A percentile compares a stretch with the other conserved stretches of the same genome.
Conservation (phyloP, 495 filamentous ascomycete species). For the Penicillium argentinense region DNA sequence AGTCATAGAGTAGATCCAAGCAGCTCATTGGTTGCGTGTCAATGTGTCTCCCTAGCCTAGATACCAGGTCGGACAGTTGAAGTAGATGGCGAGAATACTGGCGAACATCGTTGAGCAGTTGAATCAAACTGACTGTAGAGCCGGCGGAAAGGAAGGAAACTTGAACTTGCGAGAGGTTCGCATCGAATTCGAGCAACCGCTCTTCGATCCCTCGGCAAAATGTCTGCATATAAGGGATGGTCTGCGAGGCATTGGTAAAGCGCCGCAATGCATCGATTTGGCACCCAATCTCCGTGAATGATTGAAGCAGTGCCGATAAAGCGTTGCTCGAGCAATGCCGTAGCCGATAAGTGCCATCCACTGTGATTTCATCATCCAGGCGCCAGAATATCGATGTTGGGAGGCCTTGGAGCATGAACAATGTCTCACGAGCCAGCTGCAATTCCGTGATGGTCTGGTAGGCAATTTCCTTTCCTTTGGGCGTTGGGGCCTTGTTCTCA, state of each 20-base stretch:
- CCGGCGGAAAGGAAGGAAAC: slow-evolving; percentile 39
- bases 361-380: slow-evolving; percentile 37
- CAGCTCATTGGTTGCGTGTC: slow-evolving; percentile 51
- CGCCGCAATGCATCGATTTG: slow-evolving; percentile 48
- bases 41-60: slow-evolving; percentile 18
- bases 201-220: slow-evolving; percentile 50
- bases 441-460: slow-evolving; percentile 65
- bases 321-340: slow-evolving; percentile 38
- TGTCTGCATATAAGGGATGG: slow-evolving; percentile 52
- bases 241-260: slow-evolving; percentile 40
- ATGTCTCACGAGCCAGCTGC: slow-evolving; percentile 70
- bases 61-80: slow-evolving; percentile 50
- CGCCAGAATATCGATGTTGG: slow-evolving; percentile 67
- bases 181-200: slow-evolving; percentile 44
- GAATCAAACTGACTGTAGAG: slow-evolving; percentile 52
- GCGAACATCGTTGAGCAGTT: slow-evolving; percentile 60
- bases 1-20: slow-evolving; percentile 73
- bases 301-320: slow-evolving; percentile 39
- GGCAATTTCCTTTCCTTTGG: slow-evolving; percentile 28
- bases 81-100: slow-evolving; percentile 52
- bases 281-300: slow-evolving; percentile 45
- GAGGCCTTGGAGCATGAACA: slow-evolving; percentile 83
- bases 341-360: slow-evolving; percentile 40
- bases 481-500: slow-evolving; percentile 26
- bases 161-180: slow-evolving; percentile 43